Base-by-base conservation (phyloP, 768 basidiomycete species). In the Sarcodon sp. region DNA sequence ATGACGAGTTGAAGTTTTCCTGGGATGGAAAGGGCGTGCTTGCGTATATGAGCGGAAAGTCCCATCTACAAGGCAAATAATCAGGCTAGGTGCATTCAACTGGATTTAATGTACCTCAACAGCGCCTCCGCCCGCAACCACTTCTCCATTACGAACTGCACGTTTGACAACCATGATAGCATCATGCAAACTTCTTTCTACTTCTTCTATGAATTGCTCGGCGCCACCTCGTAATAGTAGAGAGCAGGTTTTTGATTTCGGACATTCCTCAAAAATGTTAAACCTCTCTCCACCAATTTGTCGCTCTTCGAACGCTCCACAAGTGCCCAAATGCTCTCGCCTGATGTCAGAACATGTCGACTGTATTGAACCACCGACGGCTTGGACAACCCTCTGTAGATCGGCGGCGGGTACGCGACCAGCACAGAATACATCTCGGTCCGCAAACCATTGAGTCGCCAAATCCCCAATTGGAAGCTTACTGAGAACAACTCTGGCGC, bases 141-240 rank as follows among this genome's bases (percentile, higher is more conserved):
- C 83, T 47, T 94, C 87, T 37, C 89, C 91, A 61, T 92, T 98
- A 60, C 83, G 84, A 56, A 99, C 83, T 4, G 96, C 93, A 46
- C 96, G 76, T 67, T 96, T 96, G 39, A 99, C 96, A n/a, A 99
- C 93, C 93, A 98, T 98, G 58, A 98, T 90, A 1, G 94, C 93
- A 61, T 99, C 96, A 60, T 99, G 94, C 55, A 99, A 66, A 77
- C 89, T 92, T 49, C 96, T 71, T 65, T 98, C 94, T 7, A 98
- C 93, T 64, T 98, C 96, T 60, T 91, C 91, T 52, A 98, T 98
- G 65, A 99, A 98, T 63, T 99, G 96, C 59, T 98, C 93, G 0
- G 96, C 96, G 31, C 96, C 96, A 50, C 96, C 96, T 46, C 96
- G 77, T 50, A 99, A 79, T 18, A 99, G 64, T 6, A 99, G 67